phyloP scores from a whole-genome alignment of 495 filamentous ascomycete genomes.

The Aspergillus nidulans region DNA sequence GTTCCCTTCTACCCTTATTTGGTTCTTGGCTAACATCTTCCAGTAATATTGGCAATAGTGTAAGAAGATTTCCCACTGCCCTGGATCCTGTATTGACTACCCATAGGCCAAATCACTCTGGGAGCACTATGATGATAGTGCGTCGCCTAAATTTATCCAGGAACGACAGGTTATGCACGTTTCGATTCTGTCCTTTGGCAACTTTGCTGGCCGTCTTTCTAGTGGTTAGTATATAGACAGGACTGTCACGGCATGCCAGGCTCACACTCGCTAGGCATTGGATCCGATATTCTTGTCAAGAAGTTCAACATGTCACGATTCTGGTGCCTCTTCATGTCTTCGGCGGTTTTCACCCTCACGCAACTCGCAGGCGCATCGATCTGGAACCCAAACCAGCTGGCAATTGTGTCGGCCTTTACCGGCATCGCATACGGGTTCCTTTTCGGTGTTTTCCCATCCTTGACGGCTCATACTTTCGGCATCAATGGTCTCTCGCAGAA shows the following conservation, averaged over 20 bases:
- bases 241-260: background rate
- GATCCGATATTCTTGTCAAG: conserved; percentile 84
- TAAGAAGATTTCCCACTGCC: conserved; percentile 21
- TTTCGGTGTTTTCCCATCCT: conserved; percentile 90
- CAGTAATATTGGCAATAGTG: conserved; percentile 95
- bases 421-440: conserved; percentile 91
- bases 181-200: conserved; percentile 81
- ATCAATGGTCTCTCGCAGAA: conserved; percentile 83
- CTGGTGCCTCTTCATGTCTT: conserved; percentile 81
- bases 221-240: conserved; percentile 51
- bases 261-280: conserved; percentile 56
- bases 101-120: conserved; percentile 63
- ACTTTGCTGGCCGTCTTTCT: conserved; percentile 73
- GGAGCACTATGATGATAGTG: conserved; percentile 74
- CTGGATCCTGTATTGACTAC: conserved; percentile 12
- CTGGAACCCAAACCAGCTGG: conserved; percentile 72
- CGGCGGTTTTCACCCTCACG: conserved; percentile 71
- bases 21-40: conserved; percentile 29
- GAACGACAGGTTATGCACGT: conserved; percentile 87
- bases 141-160: conserved; percentile 68
- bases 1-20: conserved; percentile 27
- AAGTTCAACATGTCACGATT: conserved; percentile 71
- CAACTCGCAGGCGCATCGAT: conserved; percentile 78
- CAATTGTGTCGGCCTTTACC: conserved; percentile 73
- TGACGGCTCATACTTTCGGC: conserved; percentile 89